A percentile compares a stretch with the other conserved stretches of the same genome.
Conservation (phyloP, 345 rosid species). For the Citrus trifoliata region DNA sequence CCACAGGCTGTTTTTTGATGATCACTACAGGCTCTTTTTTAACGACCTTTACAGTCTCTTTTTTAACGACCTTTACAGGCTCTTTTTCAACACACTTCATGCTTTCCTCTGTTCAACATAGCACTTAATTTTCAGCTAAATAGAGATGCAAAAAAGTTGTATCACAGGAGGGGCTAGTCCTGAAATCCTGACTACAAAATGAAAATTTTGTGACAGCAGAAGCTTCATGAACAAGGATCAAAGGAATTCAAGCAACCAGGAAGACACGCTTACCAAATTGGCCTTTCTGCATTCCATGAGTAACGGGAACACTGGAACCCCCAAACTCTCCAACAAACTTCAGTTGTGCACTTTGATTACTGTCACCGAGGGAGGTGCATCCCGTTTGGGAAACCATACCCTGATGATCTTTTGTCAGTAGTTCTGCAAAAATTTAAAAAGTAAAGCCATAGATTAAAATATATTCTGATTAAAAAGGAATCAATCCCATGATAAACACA, state of each 20-base stretch:
- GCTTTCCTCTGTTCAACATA: slow-evolving; percentile 7
- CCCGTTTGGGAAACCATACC: background rate
- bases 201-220: background rate
- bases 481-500: background rate
- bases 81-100: slow-evolving; percentile 5
- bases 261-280: background rate
- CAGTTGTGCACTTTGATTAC: background rate
- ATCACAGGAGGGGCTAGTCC: too few relatives aligned
- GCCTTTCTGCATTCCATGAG: background rate
- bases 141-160: background rate
- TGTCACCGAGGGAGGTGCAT: background rate
- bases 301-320: background rate
- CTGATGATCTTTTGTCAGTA: background rate
- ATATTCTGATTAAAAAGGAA: background rate
- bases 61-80: background rate
- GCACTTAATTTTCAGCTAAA: background rate
- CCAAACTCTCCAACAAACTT: background rate
- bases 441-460: background rate
- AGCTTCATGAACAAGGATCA: background rate
- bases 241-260: background rate
- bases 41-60: background rate
- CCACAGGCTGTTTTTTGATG: background rate
- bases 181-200: background rate
- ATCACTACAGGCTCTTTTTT: background rate
- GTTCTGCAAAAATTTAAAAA: background rate